phyloP scores from a whole-genome alignment of 2,329 filamentous ascomycete species.

The Colletotrichum sp. region DNA sequence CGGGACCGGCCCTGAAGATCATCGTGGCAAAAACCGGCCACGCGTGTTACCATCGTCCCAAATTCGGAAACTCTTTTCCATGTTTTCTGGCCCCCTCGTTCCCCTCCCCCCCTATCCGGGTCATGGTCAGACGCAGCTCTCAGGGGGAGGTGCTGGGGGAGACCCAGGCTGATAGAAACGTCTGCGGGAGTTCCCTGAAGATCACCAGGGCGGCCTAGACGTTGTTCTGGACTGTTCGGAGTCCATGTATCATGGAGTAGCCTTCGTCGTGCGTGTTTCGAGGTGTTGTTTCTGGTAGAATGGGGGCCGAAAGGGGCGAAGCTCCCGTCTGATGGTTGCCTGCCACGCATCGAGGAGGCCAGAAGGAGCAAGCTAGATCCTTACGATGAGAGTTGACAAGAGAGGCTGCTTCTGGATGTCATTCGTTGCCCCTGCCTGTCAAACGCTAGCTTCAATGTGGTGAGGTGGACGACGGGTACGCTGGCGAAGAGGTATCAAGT shows the following conservation, averaged over 20 bases:
- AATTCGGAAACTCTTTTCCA: neutral
- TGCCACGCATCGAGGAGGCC: neutral
- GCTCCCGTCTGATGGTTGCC: neutral
- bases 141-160: neutral
- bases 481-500: neutral
- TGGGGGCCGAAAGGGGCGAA: neutral
- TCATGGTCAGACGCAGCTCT: neutral
- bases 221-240: accelerated
- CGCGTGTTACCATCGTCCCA: neutral
- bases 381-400: neutral
- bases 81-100: neutral
- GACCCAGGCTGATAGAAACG: neutral
- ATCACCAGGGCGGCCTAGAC: neutral
- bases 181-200: neutral
- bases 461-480: neutral
- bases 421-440: neutral
- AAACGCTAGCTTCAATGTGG: neutral
- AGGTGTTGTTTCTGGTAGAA: neutral
- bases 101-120: neutral
- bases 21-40: neutral
- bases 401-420: neutral
- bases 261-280: neutral
- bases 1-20: neutral
- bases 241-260: neutral
- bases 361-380: neutral